These are phyloP conservation scores for Hypoxylon sp. DNA, from an alignment of 2,329 filamentous ascomycete species.

Conservation along the genomic window DNA sequence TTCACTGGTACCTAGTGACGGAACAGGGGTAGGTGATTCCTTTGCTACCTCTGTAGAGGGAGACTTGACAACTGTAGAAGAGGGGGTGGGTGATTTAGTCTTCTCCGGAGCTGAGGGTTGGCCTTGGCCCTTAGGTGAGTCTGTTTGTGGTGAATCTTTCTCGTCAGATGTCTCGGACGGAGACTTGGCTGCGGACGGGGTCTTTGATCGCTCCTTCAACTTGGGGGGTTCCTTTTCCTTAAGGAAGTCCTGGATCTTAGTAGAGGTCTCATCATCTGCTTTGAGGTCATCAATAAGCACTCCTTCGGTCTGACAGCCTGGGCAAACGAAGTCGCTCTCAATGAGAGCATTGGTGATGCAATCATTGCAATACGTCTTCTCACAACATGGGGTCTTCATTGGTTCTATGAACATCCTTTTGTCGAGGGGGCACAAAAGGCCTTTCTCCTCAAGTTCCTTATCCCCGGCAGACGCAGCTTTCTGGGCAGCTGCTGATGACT, in stretches of 20 bases:
- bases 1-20: conserved; percentile 46
- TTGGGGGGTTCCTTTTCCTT: conserved; percentile 68
- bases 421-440: conserved; percentile 95
- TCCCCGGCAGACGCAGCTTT: conserved; percentile 82
- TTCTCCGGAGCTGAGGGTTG: conserved; percentile 54
- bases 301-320: conserved; percentile 89
- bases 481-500: conserved; percentile 85
- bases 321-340: conserved; percentile 97
- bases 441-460: conserved; percentile 89
- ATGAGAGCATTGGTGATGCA: conserved; percentile 99
- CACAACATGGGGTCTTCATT: conserved; percentile 98
- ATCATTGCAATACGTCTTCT: conserved; percentile 98
- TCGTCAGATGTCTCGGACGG: conserved; percentile 49
- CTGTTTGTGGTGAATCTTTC: conserved; percentile 57
- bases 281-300: conserved; percentile 94
- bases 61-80: conserved; percentile 53
- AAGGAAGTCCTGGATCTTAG: conserved; percentile 83
- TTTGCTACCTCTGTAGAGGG: conserved; percentile 47
- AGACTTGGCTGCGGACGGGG: conserved; percentile 58
- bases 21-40: conserved; percentile 47
- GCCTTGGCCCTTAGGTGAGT: conserved; percentile 52
- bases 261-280: conserved; percentile 82
- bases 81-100: conserved; percentile 48
- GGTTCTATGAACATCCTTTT: conserved; percentile 98
- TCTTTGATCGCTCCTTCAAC: conserved; percentile 64